Evolutionary conservation across 2,329 filamentous ascomycete genomes (phyloP), one percentile per base, ranked within the genome.

Genomic region (Beauveria caledonica): DNA sequence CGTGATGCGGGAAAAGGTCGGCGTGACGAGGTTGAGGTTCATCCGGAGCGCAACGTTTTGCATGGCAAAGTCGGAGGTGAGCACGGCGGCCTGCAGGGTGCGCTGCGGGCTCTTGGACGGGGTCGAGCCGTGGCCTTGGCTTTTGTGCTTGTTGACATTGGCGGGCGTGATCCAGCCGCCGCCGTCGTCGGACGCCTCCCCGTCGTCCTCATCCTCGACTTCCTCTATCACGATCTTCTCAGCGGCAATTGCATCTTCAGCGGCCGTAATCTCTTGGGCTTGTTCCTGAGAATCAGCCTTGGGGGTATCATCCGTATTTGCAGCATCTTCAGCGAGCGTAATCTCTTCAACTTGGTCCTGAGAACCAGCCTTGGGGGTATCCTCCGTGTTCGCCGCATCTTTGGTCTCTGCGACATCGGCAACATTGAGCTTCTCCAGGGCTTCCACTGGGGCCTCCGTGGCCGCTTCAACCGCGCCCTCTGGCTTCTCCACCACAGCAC

Each of bases 21-120:
- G 83, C 0, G 92, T 92, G 62, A 97, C 82, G 11, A 97, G 84
- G 71, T 94, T 90, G 58, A 99, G 84, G 76, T 97, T 96, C 79
- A 97, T 95, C 67, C 95, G 90, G 5, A 99, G 82, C 2, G 94
- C 84, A 8, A 97, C 92, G 72, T 97, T 97, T 77, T 97, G 93
- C 90, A 99, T 96, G 60, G 94, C 93, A 75, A 90, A 97, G 78
- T 99, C 94, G 60, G 89, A 92, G 1, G 94, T 97, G 70, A 97
- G 87, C 49, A 93, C 86, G n/a, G 92, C 93, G 17, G 90, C 90
- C 73, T 95, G 87, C 66, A 97, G 87, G 13, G 84, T 85, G 63
- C 83, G 83, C 40, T 83, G 79, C 58, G 84, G 79, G 1, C 80
- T 72, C 62, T 78, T 72, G 53, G 80, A 74, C 45, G 80, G 74